These are phyloP conservation scores for Hypoxylon rickii DNA, from an alignment of 495 filamentous ascomycete genomes.

Conservation along the genomic window DNA sequence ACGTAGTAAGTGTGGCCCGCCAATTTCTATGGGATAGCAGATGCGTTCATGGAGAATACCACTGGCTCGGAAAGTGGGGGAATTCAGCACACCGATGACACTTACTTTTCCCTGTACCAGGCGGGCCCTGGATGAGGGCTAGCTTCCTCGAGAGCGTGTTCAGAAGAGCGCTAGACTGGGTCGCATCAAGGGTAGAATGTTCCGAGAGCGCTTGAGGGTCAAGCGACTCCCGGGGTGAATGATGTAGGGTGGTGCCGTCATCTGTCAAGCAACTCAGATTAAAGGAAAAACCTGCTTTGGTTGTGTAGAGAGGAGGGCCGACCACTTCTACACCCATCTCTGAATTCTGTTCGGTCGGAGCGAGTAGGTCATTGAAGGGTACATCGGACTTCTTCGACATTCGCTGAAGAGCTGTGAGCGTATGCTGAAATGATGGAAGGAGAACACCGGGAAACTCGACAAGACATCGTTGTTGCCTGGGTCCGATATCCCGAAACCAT, in stretches of 20 bases:
- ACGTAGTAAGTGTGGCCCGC: no score
- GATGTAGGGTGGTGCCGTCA: slow-evolving; percentile 39
- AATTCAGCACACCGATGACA: background rate
- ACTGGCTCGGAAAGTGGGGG: background rate
- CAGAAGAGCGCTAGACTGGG: slow-evolving; percentile 62
- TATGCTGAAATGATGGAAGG: slow-evolving; percentile 68
- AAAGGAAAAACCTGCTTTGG: slow-evolving; percentile 55
- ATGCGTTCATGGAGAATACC: background rate
- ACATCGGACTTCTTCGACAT: slow-evolving; percentile 57
- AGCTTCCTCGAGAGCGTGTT: slow-evolving; percentile 59
- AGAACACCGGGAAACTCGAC: slow-evolving; percentile 75
- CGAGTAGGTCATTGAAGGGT: slow-evolving; percentile 65
- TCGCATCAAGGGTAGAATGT: slow-evolving; percentile 58
- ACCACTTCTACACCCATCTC: slow-evolving; percentile 31
- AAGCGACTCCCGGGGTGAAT: slow-evolving; percentile 45
- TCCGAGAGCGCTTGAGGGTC: slow-evolving; percentile 47
- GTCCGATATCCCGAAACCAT: slow-evolving; percentile 32
- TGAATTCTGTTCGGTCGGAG: slow-evolving; percentile 39
- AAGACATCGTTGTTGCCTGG: slow-evolving; percentile 44
- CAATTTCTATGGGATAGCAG: no score
- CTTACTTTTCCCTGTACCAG: slow-evolving; percentile 75
- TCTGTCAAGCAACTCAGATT: slow-evolving; percentile 54
- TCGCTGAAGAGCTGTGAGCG: slow-evolving; percentile 65
- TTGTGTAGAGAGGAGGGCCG: slow-evolving; percentile 59
- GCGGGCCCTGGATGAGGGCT: slow-evolving; percentile 78